Conservation (phyloP, 1,284 basidiomycete genomes). For the Ceratobasidium sp. region DNA sequence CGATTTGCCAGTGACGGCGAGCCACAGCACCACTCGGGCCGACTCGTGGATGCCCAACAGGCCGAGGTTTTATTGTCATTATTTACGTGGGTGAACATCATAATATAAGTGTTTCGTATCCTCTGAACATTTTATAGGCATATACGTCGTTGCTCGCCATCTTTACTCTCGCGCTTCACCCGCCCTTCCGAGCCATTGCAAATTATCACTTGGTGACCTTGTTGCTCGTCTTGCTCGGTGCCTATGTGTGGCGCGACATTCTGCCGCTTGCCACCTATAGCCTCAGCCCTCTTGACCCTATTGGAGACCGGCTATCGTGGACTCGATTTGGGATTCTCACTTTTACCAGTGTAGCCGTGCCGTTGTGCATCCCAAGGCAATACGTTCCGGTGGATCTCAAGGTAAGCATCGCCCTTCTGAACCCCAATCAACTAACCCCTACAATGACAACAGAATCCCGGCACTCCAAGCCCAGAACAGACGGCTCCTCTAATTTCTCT, state of each 20-base stretch:
- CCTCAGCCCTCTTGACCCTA: slow-evolving; percentile 31
- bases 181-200: background rate
- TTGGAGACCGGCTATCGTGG: too few relatives aligned
- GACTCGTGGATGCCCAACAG: too few relatives aligned
- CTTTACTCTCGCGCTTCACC: slow-evolving; percentile 26
- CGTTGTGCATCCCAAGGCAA: slow-evolving; percentile 37
- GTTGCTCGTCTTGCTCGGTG: slow-evolving; percentile 38
- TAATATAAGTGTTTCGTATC: slow-evolving; percentile 28
- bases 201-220: slow-evolving; percentile 37
- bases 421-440: background rate
- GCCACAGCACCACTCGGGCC: too few relatives aligned
- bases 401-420: slow-evolving; percentile 42
- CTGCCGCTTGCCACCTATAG: slow-evolving; percentile 39
- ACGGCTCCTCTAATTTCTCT: slow-evolving; percentile 49
- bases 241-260: slow-evolving; percentile 40
- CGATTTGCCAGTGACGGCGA: too few relatives aligned
- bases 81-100: too few relatives aligned
- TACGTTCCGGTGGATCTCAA: slow-evolving; percentile 42
- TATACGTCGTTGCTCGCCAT: slow-evolving; percentile 38
- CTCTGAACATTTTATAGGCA: background rate
- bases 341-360: slow-evolving; percentile 41
- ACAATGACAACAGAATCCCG: slow-evolving; percentile 37
- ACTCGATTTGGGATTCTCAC: slow-evolving; percentile 35
- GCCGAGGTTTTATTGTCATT: slow-evolving; percentile 38
- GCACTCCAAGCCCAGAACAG: slow-evolving; percentile 47